Percentiles rank a stretch among this genome's conserved stretches.
Evolutionary conservation across 2,329 filamentous ascomycete genomes (phyloP).

Genomic region (Rhinocladiella similis): DNA sequence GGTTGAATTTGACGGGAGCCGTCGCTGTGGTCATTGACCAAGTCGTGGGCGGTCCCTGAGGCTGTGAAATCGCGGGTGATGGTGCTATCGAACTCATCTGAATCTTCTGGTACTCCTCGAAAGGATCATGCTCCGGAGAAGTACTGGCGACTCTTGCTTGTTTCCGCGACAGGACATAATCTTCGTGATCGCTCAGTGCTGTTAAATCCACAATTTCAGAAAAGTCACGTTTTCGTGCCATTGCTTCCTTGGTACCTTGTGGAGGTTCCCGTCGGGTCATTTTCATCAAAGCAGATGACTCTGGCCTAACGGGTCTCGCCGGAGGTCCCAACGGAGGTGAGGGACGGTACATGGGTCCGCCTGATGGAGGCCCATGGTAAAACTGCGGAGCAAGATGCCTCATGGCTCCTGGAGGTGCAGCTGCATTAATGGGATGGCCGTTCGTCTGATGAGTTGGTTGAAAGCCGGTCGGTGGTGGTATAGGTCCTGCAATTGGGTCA

Average conservation of each 20-base stretch:
- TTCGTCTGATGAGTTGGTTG: not conserved
- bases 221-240: conserved; percentile 56
- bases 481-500: no score
- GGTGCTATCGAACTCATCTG: conserved; percentile 1
- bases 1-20: not conserved
- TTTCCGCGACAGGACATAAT: conserved; percentile 35
- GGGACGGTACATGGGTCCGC: not conserved
- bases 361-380: not conserved
- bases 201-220: conserved; percentile 57
- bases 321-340: not conserved
- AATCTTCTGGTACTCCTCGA: conserved; percentile 12
- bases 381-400: no score
- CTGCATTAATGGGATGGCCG: no score
- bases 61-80: not conserved
- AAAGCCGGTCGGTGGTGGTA: not conserved
- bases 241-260: conserved; percentile 52
- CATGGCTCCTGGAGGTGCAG: no score
- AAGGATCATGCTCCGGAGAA: conserved; percentile 17
- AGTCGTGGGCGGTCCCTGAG: not conserved
- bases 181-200: conserved; percentile 48
- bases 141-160: conserved; percentile 20
- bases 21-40: not conserved
- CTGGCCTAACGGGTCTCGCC: not conserved
- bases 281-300: not conserved
- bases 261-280: conserved; percentile 21